Evolutionary conservation across 1,139 yeast species (phyloP).

Genomic region (Yamadazyma taylorii): DNA sequence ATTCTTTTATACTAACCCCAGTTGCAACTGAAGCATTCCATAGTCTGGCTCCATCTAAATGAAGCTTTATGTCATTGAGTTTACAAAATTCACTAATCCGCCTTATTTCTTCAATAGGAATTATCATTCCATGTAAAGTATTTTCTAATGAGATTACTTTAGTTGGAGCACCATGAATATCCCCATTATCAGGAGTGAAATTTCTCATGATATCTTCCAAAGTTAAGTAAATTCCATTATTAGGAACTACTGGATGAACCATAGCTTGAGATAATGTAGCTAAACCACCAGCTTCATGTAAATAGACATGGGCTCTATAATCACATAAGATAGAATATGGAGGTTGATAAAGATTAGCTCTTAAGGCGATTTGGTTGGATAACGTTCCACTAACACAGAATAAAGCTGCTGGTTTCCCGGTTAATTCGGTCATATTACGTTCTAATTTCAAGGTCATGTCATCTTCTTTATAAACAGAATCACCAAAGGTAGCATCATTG

Average conservation of each 20-base stretch:
- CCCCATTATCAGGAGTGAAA: slow-evolving; percentile 60
- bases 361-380: slow-evolving; percentile 83
- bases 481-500: slow-evolving; percentile 60
- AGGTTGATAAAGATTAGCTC: slow-evolving; percentile 79
- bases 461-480: slow-evolving; percentile 88
- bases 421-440: slow-evolving; percentile 58
- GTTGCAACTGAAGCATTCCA: slow-evolving; percentile 48
- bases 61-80: slow-evolving; percentile 56
- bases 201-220: slow-evolving; percentile 62
- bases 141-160: slow-evolving; percentile 47
- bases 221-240: slow-evolving; percentile 73
- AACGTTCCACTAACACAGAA: slow-evolving; percentile 89
- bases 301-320: slow-evolving; percentile 78
- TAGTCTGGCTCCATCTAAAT: slow-evolving; percentile 85
- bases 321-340: slow-evolving; percentile 87
- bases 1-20: slow-evolving; percentile 40
- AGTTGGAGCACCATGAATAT: slow-evolving; percentile 51
- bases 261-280: slow-evolving; percentile 89
- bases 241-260: slow-evolving; percentile 81
- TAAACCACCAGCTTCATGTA: slow-evolving; percentile 88
- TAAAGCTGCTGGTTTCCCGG: slow-evolving; percentile 83
- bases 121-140: slow-evolving; percentile 46
- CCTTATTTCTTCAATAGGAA: slow-evolving; percentile 44
- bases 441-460: slow-evolving; percentile 66
- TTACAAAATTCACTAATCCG: slow-evolving; percentile 39